phyloP scores from a whole-genome alignment of 2,329 filamentous ascomycete genomes.

The Cytospora piceicola region DNA sequence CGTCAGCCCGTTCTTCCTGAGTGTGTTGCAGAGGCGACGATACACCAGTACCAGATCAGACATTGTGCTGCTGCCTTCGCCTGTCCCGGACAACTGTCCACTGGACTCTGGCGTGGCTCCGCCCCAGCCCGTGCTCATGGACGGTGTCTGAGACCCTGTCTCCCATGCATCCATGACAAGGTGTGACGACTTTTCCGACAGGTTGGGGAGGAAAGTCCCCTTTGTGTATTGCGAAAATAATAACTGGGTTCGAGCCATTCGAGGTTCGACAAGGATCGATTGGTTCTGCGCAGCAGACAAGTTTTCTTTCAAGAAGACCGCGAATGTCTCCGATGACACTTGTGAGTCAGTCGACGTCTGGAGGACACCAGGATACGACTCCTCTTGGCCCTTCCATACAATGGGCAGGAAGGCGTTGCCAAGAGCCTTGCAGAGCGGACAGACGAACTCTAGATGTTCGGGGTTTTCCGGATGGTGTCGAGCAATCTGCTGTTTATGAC shows the following conservation, averaged over 20 bases:
- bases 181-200: conserved; percentile 45
- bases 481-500: conserved; percentile 91
- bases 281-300: conserved; percentile 13
- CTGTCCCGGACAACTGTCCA: conserved; percentile 36
- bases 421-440: conserved; percentile 93
- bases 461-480: conserved; percentile 88
- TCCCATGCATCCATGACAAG: conserved; percentile 50
- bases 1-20: conserved; percentile 58
- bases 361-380: conserved; percentile 77
- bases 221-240: conserved; percentile 46
- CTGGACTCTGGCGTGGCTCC: conserved; percentile 43
- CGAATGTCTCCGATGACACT: conserved; percentile 51
- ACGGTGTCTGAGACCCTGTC: conserved; percentile 38
- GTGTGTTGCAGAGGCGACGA: conserved; percentile 61
- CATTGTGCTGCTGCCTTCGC: conserved; percentile 42
- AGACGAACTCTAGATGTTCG: conserved; percentile 85
- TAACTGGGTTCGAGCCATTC: conserved; percentile 34
- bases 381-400: conserved; percentile 90
- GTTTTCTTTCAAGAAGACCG: conserved; percentile 60
- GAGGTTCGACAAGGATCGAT: conserved; percentile 4
- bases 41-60: conserved; percentile 65
- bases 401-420: conserved; percentile 95
- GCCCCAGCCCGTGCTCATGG: conserved; percentile 47
- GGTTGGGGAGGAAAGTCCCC: conserved; percentile 43
- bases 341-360: conserved; percentile 49